Evolutionary conservation across 139 green algal genomes (phyloP), one percentile per base, ranked within the genome.

Genomic region (Picochlorum sp.): DNA sequence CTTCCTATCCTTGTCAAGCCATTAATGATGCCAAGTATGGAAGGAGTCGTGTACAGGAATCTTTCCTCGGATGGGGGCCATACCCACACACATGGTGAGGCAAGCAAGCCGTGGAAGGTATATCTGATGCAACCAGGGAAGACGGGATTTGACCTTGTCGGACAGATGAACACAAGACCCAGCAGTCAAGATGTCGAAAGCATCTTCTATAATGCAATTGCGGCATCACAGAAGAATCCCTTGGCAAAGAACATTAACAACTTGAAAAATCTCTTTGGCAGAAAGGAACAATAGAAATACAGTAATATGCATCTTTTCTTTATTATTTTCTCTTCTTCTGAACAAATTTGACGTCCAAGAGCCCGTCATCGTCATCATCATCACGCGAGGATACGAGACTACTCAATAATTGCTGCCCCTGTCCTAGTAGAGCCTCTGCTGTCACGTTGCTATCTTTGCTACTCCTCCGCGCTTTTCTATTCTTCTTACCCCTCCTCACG

Each of bases 11-110:
- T 61, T 9, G 37, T 77, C 8, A 77, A 77, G 23, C 65, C 65
- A 64, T 44, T 47, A 26, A 41, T 71, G 13, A 21, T 71, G 5
- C 24, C 26, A 13, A 16, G 11, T 13, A 49, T 67, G 62, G 63
- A 77, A 52, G 70, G 70, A n/a, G 65, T 59, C 13, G 70, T 77
- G 28, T 73, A 71, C 34, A 73, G 62, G 52, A 49, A 26, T 28
- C 45, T 57, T 18, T 38, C 44, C 16, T 13, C 2, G n/a, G 23
- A 65, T 65, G 23, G 7, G 13, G 56, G 6, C 2, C 18, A 45
- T 8, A 57, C 21, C 7, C 52, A n/a, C 57, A 62, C 10, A 50
- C 34, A 50, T 14, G 24, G 24, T 28, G 54, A 55, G 38, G 20
- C 21, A 24, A 9, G 26, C 34, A 23, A 49, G 2, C 65, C 70